A percentile compares a stretch with the other conserved stretches of the same genome.
phyloP scores from a whole-genome alignment of 176 grass and related monocot species.

The Eragrostis nindensis region DNA sequence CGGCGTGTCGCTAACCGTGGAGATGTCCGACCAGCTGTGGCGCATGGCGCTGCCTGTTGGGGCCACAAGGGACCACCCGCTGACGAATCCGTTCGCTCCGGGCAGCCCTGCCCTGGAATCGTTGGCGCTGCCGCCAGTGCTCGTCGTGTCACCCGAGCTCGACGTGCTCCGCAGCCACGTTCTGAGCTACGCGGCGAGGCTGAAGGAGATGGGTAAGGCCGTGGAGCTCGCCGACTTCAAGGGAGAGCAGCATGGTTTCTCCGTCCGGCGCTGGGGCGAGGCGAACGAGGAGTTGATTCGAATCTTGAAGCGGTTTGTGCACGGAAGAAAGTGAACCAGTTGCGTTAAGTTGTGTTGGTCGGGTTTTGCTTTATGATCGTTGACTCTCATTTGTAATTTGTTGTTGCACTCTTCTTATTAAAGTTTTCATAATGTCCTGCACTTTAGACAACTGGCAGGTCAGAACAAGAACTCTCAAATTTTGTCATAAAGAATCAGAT shows the following conservation, averaged over 20 bases:
- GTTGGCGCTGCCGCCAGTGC: conserved; percentile 44
- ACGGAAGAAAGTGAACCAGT: no score
- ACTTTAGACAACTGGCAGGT: no score
- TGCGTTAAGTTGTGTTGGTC: no score
- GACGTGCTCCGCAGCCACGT: conserved; percentile 51
- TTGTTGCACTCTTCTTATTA: no score
- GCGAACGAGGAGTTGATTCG: conserved; percentile 45
- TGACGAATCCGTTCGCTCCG: conserved; percentile 69
- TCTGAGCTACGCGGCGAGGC: conserved; percentile 51
- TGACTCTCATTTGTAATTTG: no score
- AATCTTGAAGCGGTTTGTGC: conserved; percentile 20
- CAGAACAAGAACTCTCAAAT: no score
- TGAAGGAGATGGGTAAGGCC: conserved; percentile 55
- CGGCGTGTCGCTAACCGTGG: conserved; percentile 33
- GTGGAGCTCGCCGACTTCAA: conserved; percentile 57
- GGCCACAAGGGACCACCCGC: conserved; percentile 56
- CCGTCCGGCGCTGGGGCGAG: conserved; percentile 24
- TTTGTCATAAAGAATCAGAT: no score
- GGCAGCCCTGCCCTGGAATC: conserved; percentile 39
- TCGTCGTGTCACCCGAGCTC: conserved; percentile 50
- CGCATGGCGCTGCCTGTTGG: conserved; percentile 62
- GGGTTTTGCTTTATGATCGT: no score
- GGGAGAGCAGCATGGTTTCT: conserved; percentile 63
- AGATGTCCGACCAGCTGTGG: conserved; percentile 57
- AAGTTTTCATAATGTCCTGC: no score